Base-by-base conservation (phyloP, 2,329 filamentous ascomycete genomes). In the Fusarium siculi region DNA sequence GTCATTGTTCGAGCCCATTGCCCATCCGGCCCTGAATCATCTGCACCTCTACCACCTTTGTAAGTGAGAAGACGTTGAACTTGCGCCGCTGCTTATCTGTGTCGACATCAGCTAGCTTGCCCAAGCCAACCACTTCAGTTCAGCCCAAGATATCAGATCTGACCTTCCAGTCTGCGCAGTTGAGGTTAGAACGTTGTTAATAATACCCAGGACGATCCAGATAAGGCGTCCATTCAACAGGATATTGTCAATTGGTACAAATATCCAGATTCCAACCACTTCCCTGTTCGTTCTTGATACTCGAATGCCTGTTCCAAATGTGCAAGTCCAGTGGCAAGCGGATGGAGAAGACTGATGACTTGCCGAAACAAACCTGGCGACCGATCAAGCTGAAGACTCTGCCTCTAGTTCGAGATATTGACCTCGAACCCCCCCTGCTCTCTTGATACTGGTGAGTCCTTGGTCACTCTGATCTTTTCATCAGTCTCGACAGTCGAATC, bases 11-110 rank as follows among this genome's bases (percentile, higher is more conserved):
- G 6, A 36, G 7, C 11, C 16, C 7, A 3, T 15, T 25, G 9
- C 15, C 12, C 9, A 25, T 11, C 1, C 6, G 9, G 18, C 2
- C 5, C 18, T 12, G 18, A 10, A 9, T 36, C 1, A 7, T 25
- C 18, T 53, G 32, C 18, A 28, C 3, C 3, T 19, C 16, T 53
- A 16, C 6, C 14, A 11, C 9, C 12, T 36, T 11, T 21, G 9
- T 25, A 37, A n/a, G 23, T 37, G 21, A 12, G 9, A 28, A 28
- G 34, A 7, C 4, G 4, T 7, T 53, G 18, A 50, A 28, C 7
- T 11, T 53, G 9, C 18, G 5, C 47, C 4, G 32, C n/a, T 28
- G 12, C 34, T 37, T 28, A 25, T 28, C 4, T 21, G 3, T n/a
- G 7, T 32, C 15, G 6, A 4, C 12, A 53, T 37, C 18, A 7